Evolutionary conservation across 345 rosid genomes (phyloP).

Genomic region (Theobroma cacao): DNA sequence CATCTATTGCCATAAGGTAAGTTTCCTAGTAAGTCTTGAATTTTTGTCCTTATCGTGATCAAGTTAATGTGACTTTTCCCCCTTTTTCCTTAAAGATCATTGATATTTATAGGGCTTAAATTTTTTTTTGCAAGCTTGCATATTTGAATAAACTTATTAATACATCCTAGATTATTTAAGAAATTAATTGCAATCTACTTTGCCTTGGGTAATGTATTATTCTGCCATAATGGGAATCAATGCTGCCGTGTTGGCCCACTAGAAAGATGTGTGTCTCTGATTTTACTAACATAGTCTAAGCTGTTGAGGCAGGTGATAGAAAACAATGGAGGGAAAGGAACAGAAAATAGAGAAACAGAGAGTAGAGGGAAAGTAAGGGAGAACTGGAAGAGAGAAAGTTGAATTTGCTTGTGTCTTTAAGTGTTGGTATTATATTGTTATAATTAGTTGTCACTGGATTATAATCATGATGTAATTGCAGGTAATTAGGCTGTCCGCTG

Average conservation of each 20-base stretch:
- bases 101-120: not conserved
- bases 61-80: not conserved
- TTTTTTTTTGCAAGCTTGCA: not conserved
- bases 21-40: conserved; percentile 2
- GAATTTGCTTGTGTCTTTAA: not conserved
- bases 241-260: not conserved
- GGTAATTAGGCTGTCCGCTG: conserved; percentile 92
- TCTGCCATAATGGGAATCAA: not conserved
- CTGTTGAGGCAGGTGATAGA: not conserved
- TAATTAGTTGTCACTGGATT: not conserved
- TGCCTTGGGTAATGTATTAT: not conserved
- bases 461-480: conserved; percentile 27
- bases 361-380: not conserved
- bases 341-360: not conserved
- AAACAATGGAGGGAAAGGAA: not conserved
- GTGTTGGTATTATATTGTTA: not conserved
- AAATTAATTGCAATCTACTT: not conserved
- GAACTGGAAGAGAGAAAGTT: not conserved
- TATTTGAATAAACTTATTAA: not conserved
- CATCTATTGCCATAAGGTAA: conserved; percentile 94
- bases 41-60: not conserved
- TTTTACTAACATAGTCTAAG: not conserved
- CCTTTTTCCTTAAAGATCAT: not conserved
- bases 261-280: not conserved
- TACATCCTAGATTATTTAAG: not conserved